Evolutionary conservation across 1,284 basidiomycete species (phyloP), one percentile per base, ranked within the genome.

Genomic region (Meira miltonrushii): DNA sequence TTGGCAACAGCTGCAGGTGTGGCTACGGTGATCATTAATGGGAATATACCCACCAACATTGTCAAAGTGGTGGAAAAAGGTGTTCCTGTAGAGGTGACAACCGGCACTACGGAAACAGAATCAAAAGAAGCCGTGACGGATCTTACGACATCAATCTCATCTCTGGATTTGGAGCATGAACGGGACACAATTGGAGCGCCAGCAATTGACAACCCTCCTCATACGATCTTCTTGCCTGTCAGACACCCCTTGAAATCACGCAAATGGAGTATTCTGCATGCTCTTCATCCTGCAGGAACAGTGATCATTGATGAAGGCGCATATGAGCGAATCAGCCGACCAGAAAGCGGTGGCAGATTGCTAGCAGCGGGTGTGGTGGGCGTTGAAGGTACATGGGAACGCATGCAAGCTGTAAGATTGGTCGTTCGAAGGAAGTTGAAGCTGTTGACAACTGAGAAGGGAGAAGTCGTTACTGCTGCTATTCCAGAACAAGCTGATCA

Each of bases 1-100:
- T 89, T 99, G 13, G 93, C 94, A 0, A 95, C 90, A 0, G 92
- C 87, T 0, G 94, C 93, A 0, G 94, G 95, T 4, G 92, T 95
- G n/a, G 87, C 90, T 0, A 96, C 94, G 0, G 84, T 97, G 47
- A 90, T 99, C 49, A 50, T 78, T 21, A 75, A 75, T 51, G 71
- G 71, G 40, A 62, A 86, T 67, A 83, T 85, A 46, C 90, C 92
- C 0, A 82, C 85, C 48, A 86, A 85, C 69, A 88, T 97, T 58
- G 84, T 90, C 68, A 81, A 82, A 17, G 92, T 96, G 73, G 89
- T 97, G 47, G 85, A 59, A 1, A 54, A 55, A 7, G 71, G 69
- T 1, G 57, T 72, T 4, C 64, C 70, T 0, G 21, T 44, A 41
- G 38, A n/a, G 7, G 39, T 54, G 1, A 11, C 53, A 15, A 1